Evolutionary conservation across 1,284 basidiomycete species (phyloP).

Genomic region (Tylopilus sp.): DNA sequence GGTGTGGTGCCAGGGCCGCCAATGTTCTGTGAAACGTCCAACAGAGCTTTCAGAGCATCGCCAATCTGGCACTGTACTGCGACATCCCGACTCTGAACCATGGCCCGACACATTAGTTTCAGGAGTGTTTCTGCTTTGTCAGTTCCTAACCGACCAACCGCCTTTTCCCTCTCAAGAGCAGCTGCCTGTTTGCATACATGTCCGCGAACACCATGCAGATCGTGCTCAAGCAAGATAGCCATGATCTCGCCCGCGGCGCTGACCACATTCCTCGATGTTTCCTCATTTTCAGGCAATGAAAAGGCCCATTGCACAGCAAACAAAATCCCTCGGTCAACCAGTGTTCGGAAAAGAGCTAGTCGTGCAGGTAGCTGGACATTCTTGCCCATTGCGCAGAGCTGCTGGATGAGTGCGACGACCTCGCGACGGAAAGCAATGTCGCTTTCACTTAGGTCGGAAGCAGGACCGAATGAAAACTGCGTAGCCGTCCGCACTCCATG

Average conservation of each 20-base stretch:
- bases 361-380: slow-evolving; percentile 89
- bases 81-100: slow-evolving; percentile 77
- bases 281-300: slow-evolving; percentile 48
- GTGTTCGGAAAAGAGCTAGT: slow-evolving; percentile 81
- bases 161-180: slow-evolving; percentile 58
- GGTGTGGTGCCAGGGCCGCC: slow-evolving; percentile 38
- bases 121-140: slow-evolving; percentile 73
- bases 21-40: slow-evolving; percentile 64
- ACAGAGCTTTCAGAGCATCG: slow-evolving; percentile 82
- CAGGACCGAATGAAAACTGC: slow-evolving; percentile 50
- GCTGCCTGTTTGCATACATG: slow-evolving; percentile 82
- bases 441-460: slow-evolving; percentile 45
- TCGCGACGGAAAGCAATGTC: slow-evolving; percentile 61
- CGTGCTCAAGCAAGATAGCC: slow-evolving; percentile 86
- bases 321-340: slow-evolving; percentile 87
- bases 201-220: slow-evolving; percentile 80
- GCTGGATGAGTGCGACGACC: slow-evolving; percentile 85
- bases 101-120: slow-evolving; percentile 70
- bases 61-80: slow-evolving; percentile 90
- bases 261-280: slow-evolving; percentile 46
- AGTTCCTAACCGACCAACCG: slow-evolving; percentile 49
- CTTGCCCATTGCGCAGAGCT: slow-evolving; percentile 94
- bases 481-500: slow-evolving; percentile 23
- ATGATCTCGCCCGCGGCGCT: slow-evolving; percentile 88
- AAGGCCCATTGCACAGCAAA: slow-evolving; percentile 92